Evolutionary conservation across 371 early-diverging fungal species (phyloP).

Genomic region (Quaeritorhiza haematococci): DNA sequence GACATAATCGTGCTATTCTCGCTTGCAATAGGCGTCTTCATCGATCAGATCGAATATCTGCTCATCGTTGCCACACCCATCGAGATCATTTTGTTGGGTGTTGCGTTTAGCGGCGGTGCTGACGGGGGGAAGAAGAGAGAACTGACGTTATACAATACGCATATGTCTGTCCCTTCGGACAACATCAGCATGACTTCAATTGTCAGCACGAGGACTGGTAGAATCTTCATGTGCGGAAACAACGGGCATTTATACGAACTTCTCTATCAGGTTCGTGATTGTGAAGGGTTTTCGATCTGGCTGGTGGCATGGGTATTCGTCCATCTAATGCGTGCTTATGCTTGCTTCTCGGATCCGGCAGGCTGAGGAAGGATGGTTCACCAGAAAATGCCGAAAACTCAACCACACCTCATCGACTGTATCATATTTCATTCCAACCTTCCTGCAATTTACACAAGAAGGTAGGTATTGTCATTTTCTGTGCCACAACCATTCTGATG

Average conservation of each 20-base stretch:
- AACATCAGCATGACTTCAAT: conserved; percentile 72
- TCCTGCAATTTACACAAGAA: conserved; percentile 32
- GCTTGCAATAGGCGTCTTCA: conserved; percentile 69
- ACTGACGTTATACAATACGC: conserved; percentile 51
- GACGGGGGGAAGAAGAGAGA: conserved; percentile 30
- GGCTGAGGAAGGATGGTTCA: conserved; percentile 81
- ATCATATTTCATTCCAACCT: conserved; percentile 54
- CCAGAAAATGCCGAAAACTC: conserved; percentile 65
- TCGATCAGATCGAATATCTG: conserved; percentile 71
- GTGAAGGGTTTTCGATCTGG: neutral
- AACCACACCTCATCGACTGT: conserved; percentile 50
- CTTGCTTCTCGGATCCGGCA: too few relatives aligned
- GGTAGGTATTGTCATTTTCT: too few relatives aligned
- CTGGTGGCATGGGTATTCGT: neutral
- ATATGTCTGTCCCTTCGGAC: conserved; percentile 68
- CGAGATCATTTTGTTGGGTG: conserved; percentile 75
- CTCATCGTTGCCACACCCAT: conserved; percentile 79
- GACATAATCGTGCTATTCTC: too few relatives aligned
- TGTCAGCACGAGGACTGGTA: conserved; percentile 67
- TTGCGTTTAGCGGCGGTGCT: conserved; percentile 44
- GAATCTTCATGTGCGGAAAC: conserved; percentile 79
- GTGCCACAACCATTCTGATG: too few relatives aligned
- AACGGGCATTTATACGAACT: conserved; percentile 83
- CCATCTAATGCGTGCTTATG: too few relatives aligned
- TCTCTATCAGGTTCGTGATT: conserved; percentile 55